Evolutionary conservation across 2,329 filamentous ascomycete genomes (phyloP).

Genomic region (Calonectria honghensis): DNA sequence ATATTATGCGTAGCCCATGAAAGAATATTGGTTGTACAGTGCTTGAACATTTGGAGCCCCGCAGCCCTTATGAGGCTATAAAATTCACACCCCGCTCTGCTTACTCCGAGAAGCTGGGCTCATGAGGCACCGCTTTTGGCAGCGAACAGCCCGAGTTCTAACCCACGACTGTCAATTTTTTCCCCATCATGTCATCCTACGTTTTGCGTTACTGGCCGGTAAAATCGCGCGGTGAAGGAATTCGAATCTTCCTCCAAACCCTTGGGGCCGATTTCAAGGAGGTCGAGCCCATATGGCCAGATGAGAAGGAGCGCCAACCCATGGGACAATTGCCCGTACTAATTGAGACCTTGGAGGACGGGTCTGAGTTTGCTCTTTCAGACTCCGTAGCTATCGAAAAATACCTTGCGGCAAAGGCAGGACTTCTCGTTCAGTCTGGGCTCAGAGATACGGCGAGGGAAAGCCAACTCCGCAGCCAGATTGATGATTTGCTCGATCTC

Average conservation of each 20-base stretch:
- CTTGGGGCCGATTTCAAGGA: neutral
- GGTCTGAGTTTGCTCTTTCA: neutral
- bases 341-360: neutral
- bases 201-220: slow-evolving; percentile 7
- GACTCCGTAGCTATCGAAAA: slow-evolving; percentile 17
- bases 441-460: slow-evolving; percentile 3
- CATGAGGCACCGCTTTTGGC: neutral
- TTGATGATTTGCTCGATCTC: slow-evolving; percentile 8
- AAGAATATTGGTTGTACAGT: neutral
- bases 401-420: slow-evolving; percentile 2
- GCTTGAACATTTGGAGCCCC: neutral
- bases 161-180: neutral
- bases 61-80: neutral
- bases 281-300: neutral
- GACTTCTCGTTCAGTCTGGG: slow-evolving; percentile 11
- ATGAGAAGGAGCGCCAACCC: neutral
- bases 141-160: neutral
- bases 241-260: neutral
- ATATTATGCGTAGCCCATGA: neutral
- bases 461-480: slow-evolving; percentile 2
- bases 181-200: neutral
- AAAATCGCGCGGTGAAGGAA: slow-evolving; percentile 5
- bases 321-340: neutral
- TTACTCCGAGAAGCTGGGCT: neutral
- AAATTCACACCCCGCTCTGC: neutral